These are phyloP conservation scores for Linum lewisii DNA, from an alignment of 345 rosid genomes.

Conservation along the genomic window DNA sequence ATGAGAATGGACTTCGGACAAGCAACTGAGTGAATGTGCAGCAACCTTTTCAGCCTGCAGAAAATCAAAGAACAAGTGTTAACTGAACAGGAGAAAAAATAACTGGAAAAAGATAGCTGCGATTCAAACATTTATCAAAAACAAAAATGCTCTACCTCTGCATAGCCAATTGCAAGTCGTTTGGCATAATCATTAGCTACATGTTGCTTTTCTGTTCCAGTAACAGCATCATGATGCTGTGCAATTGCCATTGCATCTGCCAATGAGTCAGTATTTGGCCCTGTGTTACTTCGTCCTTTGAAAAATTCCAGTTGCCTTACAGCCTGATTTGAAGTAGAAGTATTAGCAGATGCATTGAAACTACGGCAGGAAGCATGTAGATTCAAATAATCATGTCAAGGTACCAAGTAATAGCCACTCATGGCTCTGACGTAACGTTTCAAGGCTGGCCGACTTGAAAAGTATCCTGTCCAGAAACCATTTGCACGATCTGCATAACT, in stretches of 20 bases:
- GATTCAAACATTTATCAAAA: neutral
- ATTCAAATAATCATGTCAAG: neutral
- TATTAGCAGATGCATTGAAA: neutral
- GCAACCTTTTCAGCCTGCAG: conserved; percentile 74
- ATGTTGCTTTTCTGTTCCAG: conserved; percentile 90
- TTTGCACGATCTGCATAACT: conserved; percentile 91
- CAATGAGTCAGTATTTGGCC: conserved; percentile 57
- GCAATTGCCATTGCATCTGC: conserved; percentile 88
- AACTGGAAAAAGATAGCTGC: conserved; percentile 12
- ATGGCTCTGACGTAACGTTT: conserved; percentile 72
- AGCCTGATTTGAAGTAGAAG: conserved; percentile 35
- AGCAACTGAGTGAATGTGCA: conserved; percentile 61
- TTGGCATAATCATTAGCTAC: conserved; percentile 96
- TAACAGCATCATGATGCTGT: conserved; percentile 98
- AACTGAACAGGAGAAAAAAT: conserved; percentile 8
- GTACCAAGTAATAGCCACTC: conserved; percentile 79
- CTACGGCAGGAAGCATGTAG: too few species aligned
- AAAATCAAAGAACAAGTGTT: neutral
- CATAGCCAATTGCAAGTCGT: conserved; percentile 72
- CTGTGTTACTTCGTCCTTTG: conserved; percentile 49
- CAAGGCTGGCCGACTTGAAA: conserved; percentile 81
- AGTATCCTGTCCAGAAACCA: conserved; percentile 97
- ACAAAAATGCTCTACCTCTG: conserved; percentile 41
- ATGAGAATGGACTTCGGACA: conserved; percentile 42
- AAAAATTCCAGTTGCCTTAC: conserved; percentile 82